phyloP scores from a whole-genome alignment of 2,329 filamentous ascomycete genomes.

The Parascedosporium putredinis region DNA sequence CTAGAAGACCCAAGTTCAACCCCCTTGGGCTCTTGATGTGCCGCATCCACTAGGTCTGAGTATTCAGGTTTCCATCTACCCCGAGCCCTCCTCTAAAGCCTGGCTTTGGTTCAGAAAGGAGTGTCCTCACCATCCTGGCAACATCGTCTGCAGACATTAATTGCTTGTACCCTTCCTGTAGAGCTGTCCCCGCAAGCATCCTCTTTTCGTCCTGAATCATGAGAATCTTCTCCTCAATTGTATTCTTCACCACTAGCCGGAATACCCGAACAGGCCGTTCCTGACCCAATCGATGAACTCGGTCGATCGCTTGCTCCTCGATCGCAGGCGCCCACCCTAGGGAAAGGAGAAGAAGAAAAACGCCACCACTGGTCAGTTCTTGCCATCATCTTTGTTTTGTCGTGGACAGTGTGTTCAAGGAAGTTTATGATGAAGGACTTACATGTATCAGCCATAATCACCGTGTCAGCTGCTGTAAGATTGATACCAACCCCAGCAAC shows the following conservation, averaged over 20 bases:
- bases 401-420: no score
- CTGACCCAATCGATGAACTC: constrained; percentile 79
- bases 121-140: not conserved
- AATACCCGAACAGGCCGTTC: constrained; percentile 69
- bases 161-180: constrained; percentile 54
- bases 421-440: constrained; percentile 18
- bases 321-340: constrained; percentile 85
- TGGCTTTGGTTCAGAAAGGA: not conserved
- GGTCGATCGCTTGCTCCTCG: constrained; percentile 83
- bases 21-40: no score
- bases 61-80: no score
- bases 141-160: constrained; percentile 4
- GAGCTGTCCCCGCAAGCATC: constrained; percentile 65
- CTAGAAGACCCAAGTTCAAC: no score
- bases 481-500: constrained; percentile 83
- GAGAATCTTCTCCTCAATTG: constrained; percentile 72
- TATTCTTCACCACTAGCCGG: constrained; percentile 68
- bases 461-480: constrained; percentile 74
- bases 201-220: constrained; percentile 71
- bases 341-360: no score
- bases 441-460: constrained; percentile 72
- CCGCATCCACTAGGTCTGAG: no score
- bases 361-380: no score
- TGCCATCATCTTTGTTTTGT: no score
- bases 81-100: no score